Evolutionary conservation across 257 asterid species (phyloP).

Genomic region (Euphrasia confusa): DNA sequence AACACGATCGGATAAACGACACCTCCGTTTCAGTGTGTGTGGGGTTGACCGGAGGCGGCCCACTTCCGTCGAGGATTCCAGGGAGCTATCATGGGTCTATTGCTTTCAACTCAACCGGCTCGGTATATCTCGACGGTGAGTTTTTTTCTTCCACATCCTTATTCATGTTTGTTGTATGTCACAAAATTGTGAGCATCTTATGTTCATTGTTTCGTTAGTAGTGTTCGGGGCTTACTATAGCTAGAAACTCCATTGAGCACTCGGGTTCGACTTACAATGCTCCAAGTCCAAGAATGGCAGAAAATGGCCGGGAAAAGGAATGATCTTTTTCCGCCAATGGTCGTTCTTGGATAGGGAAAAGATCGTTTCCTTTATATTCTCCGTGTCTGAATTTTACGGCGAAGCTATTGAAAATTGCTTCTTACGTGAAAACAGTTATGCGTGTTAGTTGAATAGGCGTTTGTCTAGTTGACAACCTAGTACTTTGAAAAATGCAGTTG

Average conservation of each 20-base stretch:
- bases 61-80: constrained; percentile 51
- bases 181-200: too few relatives aligned
- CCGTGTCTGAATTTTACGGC: neutral
- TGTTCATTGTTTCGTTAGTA: too few relatives aligned
- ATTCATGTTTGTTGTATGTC: neutral
- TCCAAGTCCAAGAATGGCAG: too few relatives aligned
- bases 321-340: neutral
- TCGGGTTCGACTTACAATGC: too few relatives aligned
- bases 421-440: neutral
- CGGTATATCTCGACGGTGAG: constrained; percentile 74
- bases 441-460: neutral
- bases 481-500: neutral
- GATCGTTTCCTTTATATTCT: neutral
- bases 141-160: neutral
- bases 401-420: neutral
- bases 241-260: too few relatives aligned
- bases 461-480: neutral
- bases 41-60: constrained; percentile 55
- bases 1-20: constrained; percentile 16
- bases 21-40: constrained; percentile 30
- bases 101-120: constrained; percentile 76
- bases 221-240: too few relatives aligned
- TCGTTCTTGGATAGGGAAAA: neutral
- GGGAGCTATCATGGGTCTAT: constrained; percentile 68
- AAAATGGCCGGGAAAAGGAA: too few relatives aligned